These are phyloP conservation scores for Raphanus raphanistrum DNA, from an alignment of 345 rosid species.

Conservation along the genomic window DNA sequence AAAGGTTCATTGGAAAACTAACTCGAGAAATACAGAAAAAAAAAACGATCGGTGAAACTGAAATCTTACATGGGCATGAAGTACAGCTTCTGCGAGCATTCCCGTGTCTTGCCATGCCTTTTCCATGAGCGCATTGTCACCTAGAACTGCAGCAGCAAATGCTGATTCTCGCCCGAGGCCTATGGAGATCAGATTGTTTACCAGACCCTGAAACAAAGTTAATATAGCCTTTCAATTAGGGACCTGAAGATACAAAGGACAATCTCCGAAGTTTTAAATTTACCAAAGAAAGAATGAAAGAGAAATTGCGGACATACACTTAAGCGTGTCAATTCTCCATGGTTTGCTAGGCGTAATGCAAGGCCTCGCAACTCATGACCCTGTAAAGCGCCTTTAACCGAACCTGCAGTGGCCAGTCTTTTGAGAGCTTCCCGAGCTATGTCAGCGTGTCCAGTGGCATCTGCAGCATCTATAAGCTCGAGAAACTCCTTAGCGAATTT, in stretches of 20 bases:
- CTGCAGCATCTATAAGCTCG: conserved; percentile 98
- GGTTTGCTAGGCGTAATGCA: conserved; percentile 94
- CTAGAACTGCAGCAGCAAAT: conserved; percentile 90
- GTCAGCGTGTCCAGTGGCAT: conserved; percentile 91
- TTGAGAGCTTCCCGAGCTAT: conserved; percentile 96
- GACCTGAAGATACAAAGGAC: background rate
- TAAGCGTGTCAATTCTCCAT: conserved; percentile 87
- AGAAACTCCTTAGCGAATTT: conserved; percentile 91
- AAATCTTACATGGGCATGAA: conserved; percentile 90
- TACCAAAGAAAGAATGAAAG: background rate
- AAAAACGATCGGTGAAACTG: background rate
- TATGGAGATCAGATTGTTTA: conserved; percentile 80
- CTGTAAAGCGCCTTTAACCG: conserved; percentile 93
- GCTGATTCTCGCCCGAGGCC: conserved; percentile 98
- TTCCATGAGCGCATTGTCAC: conserved; percentile 97
- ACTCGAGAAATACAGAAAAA: background rate
- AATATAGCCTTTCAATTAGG: conserved; percentile 3
- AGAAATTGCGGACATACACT: conserved; percentile 54
- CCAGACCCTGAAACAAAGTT: conserved; percentile 61
- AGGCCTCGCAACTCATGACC: conserved; percentile 89
- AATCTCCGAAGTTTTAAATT: background rate
- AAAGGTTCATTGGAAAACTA: background rate
- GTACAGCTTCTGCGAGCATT: conserved; percentile 98
- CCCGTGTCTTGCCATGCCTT: conserved; percentile 99
- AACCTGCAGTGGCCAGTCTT: conserved; percentile 94